Conservation (phyloP, 1,139 yeast genomes). For the Blastobotrys capitulatus region DNA sequence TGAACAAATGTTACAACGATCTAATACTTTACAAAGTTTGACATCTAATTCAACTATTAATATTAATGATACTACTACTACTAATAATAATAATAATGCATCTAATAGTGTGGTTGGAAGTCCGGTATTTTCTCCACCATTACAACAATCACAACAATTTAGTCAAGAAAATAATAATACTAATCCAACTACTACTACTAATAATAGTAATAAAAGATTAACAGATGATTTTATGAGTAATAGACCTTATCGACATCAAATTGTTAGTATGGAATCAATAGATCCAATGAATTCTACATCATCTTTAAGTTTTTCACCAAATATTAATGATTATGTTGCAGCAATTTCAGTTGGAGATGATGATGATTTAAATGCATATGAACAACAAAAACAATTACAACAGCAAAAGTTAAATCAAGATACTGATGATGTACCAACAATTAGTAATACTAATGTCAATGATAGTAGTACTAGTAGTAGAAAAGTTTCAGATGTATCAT, state of each 20-base stretch:
- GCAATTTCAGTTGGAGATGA: conserved; percentile 11
- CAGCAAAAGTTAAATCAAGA: background rate
- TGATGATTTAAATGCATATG: background rate
- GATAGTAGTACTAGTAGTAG: conserved; percentile 3
- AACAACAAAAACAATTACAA: too few species aligned
- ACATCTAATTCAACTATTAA: background rate
- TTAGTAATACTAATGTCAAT: background rate
- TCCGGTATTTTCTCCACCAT: background rate
- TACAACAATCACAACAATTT: background rate
- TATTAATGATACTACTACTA: background rate
- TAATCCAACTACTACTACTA: background rate
- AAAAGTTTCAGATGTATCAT: conserved; percentile 6
- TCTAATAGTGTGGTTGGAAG: background rate
- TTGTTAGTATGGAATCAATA: conserved; percentile 6
- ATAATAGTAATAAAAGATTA: background rate
- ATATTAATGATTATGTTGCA: conserved; percentile 12
- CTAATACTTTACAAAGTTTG: background rate
- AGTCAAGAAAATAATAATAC: too few species aligned
- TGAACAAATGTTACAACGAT: background rate
- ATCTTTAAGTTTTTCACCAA: conserved; percentile 12
- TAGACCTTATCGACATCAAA: conserved; percentile 1
- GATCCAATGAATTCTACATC: conserved; percentile 12
- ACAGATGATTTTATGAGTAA: background rate
- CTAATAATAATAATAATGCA: background rate
- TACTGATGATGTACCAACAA: background rate